Base-by-base conservation (phyloP, 2,329 filamentous ascomycete genomes). In the Fusarium temperatum region DNA sequence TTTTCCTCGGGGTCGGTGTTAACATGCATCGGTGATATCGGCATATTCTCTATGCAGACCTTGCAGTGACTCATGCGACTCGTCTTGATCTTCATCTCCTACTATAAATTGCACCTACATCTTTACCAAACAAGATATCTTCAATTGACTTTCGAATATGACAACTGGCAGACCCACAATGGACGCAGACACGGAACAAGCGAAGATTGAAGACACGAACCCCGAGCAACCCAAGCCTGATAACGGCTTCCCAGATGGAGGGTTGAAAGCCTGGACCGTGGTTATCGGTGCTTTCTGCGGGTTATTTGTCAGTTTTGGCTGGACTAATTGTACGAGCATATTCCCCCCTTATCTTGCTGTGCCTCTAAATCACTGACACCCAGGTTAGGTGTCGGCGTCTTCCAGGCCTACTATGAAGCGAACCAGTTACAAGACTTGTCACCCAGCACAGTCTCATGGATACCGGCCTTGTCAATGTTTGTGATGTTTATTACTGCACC, bases 401-500 rank as follows among this genome's bases (percentile, higher is more conserved):
- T 54, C 20, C 51, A 54, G 9, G 51, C 35, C 11, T 54, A 28
- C 24, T 54, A 54, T 13, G 24, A 54, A 13, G 35, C 35, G 10
- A n/a, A 54, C 11, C 51, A 54, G 35, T 8, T 54, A 2, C 35
- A 22, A 8, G 35, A 28, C 8, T n/a, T 54, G 24, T 39, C 51
- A 8, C 51, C 51, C 5, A 54, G 35, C 35, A 39, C 24, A 4
- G 14, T 54, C 11, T 54, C 51, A 39, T 54, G 51, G 51, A 54
- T 54, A 22, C 35, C 51, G 2, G 51, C 51, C 24, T 3, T 54
- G 6, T 54, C 51, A 3, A 54, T 54, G 51, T 54, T n/a, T 28
- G 39, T 54, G 20, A 54, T 54, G 24, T 54, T 54, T 20, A 54
- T 54, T 12, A 39, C 35, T 18, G 51, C 18, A 13, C 51, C 51